Conservation (phyloP, 305 asterid species). For the Coffea humblotiana region DNA sequence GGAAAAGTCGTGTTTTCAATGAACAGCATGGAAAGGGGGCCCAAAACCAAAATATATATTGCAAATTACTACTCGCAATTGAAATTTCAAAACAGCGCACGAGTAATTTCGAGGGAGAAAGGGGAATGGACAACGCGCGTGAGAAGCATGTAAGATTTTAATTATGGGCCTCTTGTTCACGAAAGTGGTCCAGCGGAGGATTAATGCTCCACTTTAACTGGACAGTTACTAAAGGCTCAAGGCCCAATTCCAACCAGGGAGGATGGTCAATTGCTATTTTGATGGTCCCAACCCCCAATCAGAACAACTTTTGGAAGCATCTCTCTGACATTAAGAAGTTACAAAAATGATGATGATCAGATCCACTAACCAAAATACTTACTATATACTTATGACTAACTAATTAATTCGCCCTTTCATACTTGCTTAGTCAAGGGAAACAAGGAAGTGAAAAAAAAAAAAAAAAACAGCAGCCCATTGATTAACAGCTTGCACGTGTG, state of each 20-base stretch:
- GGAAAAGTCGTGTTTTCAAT: not conserved
- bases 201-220: slow-evolving; percentile 26
- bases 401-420: not conserved
- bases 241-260: not conserved
- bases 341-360: slow-evolving; percentile 18
- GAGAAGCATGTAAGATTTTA: slow-evolving; percentile 1
- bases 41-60: no score
- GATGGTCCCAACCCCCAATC: slow-evolving; percentile 21
- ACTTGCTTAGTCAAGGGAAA: not conserved
- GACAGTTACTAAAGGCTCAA: slow-evolving; percentile 17
- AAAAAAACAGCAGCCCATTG: slow-evolving; percentile 1
- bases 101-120: not conserved
- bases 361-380: slow-evolving; percentile 4
- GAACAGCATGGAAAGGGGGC: not conserved
- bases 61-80: not conserved
- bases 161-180: slow-evolving; percentile 12
- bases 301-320: not conserved
- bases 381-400: not conserved
- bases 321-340: not conserved
- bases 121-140: not conserved
- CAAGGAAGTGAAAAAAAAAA: no score
- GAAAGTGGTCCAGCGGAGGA: slow-evolving; percentile 5
- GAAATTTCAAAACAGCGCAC: not conserved
- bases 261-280: not conserved
- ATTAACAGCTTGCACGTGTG: slow-evolving; percentile 40